Conservation (phyloP, 805 yeast genomes). For the Candida palmyrensis region DNA sequence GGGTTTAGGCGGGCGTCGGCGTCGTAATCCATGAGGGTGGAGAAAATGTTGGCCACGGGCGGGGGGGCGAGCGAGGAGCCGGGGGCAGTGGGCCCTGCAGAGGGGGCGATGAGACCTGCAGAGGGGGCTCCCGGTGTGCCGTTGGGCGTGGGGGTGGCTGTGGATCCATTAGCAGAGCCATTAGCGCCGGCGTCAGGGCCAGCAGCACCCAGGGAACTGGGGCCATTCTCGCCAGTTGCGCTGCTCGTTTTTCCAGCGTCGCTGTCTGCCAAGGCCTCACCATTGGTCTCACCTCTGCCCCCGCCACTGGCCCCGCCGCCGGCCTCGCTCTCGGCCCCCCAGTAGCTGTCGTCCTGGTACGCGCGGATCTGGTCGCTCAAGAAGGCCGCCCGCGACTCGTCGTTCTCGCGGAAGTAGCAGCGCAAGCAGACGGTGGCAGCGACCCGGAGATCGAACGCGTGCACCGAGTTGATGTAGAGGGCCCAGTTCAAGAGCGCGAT, state of each 20-base stretch:
- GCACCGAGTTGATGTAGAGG: slow-evolving; percentile 72
- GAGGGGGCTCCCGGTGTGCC: too few relatives aligned
- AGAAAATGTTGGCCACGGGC: slow-evolving; percentile 58
- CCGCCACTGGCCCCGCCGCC: slow-evolving; percentile 5
- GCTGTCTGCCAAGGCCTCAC: not conserved
- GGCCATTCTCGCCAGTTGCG: slow-evolving; percentile 4
- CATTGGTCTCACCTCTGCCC: too few relatives aligned
- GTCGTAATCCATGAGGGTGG: slow-evolving; percentile 71
- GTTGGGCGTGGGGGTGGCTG: slow-evolving; percentile 23
- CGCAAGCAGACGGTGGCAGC: slow-evolving; percentile 64
- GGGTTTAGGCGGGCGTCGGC: slow-evolving; percentile 66
- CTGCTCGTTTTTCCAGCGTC: slow-evolving; percentile 7
- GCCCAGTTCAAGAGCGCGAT: slow-evolving; percentile 81
- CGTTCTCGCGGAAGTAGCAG: slow-evolving; percentile 63
- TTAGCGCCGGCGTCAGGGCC: not conserved
- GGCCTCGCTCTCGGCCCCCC: slow-evolving; percentile 10
- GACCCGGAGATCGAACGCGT: slow-evolving; percentile 73
- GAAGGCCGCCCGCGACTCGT: slow-evolving; percentile 56
- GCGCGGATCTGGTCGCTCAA: slow-evolving; percentile 58
- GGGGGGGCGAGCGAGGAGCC: slow-evolving; percentile 16
- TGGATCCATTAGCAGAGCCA: slow-evolving; percentile 9
- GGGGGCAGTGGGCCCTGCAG: too few relatives aligned
- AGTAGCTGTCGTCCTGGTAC: slow-evolving; percentile 22
- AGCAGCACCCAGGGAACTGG: slow-evolving; percentile 1
- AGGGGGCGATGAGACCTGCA: too few relatives aligned